These are phyloP conservation scores for Fusarium beomiforme DNA, from an alignment of 2,329 filamentous ascomycete species.

Conservation along the genomic window DNA sequence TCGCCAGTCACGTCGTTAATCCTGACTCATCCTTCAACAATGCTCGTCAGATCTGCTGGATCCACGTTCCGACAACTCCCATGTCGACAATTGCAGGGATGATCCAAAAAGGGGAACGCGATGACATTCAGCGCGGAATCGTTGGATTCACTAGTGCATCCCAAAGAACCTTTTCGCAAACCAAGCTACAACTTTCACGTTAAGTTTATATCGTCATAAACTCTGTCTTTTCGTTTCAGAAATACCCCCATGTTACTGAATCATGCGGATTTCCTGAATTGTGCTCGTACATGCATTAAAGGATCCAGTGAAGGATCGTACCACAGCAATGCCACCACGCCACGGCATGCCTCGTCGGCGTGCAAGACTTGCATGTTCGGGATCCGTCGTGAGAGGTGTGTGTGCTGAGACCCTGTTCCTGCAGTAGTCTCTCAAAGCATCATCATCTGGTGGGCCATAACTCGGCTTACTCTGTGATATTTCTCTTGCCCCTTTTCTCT, in stretches of 20 bases:
- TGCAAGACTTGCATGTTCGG: conserved; percentile 15
- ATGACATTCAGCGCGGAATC: conserved; percentile 16
- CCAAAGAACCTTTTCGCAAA: background rate
- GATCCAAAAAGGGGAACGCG: conserved; percentile 25
- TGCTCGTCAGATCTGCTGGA: background rate
- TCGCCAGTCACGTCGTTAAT: background rate
- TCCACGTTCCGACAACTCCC: conserved; percentile 8
- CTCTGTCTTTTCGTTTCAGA: background rate
- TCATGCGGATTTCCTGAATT: background rate
- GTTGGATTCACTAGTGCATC: background rate
- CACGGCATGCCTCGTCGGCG: conserved; percentile 23
- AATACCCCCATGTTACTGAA: background rate
- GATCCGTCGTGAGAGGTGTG: conserved; percentile 25
- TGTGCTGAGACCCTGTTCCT: conserved; percentile 41
- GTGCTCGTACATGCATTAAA: conserved; percentile 2
- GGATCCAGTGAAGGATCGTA: conserved; percentile 29
- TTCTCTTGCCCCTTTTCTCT: conserved; percentile 22
- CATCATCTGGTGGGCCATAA: conserved; percentile 39
- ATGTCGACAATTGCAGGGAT: background rate
- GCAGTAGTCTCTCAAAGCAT: conserved; percentile 41
- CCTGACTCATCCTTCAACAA: conserved; percentile 16
- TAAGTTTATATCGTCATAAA: background rate
- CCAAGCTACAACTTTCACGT: conserved; percentile 2
- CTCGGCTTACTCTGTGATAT: conserved; percentile 19
- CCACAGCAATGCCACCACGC: conserved; percentile 19